Base-by-base conservation (phyloP, 2,329 filamentous ascomycete species). In the Botrytis aclada region DNA sequence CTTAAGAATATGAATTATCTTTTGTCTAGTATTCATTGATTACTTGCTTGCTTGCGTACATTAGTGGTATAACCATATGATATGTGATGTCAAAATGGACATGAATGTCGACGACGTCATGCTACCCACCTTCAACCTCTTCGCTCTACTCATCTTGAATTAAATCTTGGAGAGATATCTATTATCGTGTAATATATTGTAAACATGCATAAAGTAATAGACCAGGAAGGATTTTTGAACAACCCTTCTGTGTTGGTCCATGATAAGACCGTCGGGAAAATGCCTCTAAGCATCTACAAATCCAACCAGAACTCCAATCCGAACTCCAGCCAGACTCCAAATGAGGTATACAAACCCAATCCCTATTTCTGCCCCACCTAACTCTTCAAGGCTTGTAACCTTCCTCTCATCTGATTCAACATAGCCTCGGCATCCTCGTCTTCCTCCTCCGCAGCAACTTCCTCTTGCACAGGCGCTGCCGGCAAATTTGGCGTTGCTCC, bases 371-470 rank as follows among this genome's bases (percentile, higher is more conserved):
- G 5, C n/a, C 22, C 51, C 37, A 32, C 54, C 51, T 78, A 97
- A 83, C 94, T 98, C 87, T 96, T 93, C 80, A 98, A 84, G 51
- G 95, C 95, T 84, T 98, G 94, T 78, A 99, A 83, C 65, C 95
- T 87, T 77, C 94, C 94, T 81, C 95, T 87, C 96, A 98, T 98
- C 85, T 97, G 93, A 79, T 94, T 92, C 84, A 98, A 89, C 85
- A 96, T 94, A 65, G 92, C 94, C 83, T 97, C 94, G 75, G 93
- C 90, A 79, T 96, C 93, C 80, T 95, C 92, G 79, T 97, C 93
- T 74, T 94, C 93, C 77, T 94, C 86, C 84, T 88, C 91, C 82
- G 86, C 86, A 74, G 84, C 85, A 56, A 84, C 84, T 29, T 86
- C 85, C 72, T 86, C 82, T 73, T 86, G 85, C 76, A 85, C 82